Conservation (phyloP, 2,329 filamentous ascomycete species). For the Whalleya microplaca region DNA sequence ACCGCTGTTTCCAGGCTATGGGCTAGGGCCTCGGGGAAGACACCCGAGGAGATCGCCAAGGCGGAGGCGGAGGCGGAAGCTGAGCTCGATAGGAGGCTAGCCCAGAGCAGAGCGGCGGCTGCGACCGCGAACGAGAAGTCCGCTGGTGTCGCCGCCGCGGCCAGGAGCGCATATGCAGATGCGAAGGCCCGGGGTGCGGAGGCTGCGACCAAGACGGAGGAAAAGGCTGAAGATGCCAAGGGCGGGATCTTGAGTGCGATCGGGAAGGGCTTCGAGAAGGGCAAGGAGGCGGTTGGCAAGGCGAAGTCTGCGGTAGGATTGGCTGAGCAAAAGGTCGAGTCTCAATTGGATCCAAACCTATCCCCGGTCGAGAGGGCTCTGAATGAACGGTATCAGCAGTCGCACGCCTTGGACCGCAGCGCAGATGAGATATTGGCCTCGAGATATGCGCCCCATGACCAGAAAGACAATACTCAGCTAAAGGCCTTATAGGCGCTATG, state of each 20-base stretch:
- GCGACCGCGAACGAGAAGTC: slow-evolving; percentile 41
- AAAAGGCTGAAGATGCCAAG: slow-evolving; percentile 42
- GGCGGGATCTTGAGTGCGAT: slow-evolving; percentile 44
- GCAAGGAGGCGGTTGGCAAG: slow-evolving; percentile 44
- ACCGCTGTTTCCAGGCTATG: slow-evolving; percentile 50
- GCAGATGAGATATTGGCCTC: slow-evolving; percentile 41
- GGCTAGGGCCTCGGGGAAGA: slow-evolving; percentile 43
- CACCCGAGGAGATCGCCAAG: slow-evolving; percentile 33
- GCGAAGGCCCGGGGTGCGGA: slow-evolving; percentile 36
- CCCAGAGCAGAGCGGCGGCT: slow-evolving; percentile 39
- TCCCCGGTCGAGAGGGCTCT: slow-evolving; percentile 58
- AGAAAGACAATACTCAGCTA: slow-evolving; percentile 44
- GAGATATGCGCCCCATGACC: slow-evolving; percentile 34
- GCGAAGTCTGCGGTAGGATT: slow-evolving; percentile 33
- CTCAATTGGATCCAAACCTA: slow-evolving; percentile 40
- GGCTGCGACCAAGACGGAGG: slow-evolving; percentile 34
- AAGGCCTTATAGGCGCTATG: slow-evolving; percentile 20
- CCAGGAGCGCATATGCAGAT: slow-evolving; percentile 36
- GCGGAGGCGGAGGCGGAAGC: slow-evolving; percentile 23
- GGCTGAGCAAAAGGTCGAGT: slow-evolving; percentile 43
- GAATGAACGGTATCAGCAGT: slow-evolving; percentile 53
- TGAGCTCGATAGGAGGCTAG: slow-evolving; percentile 36
- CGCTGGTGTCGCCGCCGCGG: slow-evolving; percentile 33
- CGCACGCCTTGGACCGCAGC: slow-evolving; percentile 44
- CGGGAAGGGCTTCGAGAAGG: slow-evolving; percentile 46